A percentile compares a stretch with the other conserved stretches of the same genome.
phyloP scores from a whole-genome alignment of 495 filamentous ascomycete genomes.

The Collariella sp. region DNA sequence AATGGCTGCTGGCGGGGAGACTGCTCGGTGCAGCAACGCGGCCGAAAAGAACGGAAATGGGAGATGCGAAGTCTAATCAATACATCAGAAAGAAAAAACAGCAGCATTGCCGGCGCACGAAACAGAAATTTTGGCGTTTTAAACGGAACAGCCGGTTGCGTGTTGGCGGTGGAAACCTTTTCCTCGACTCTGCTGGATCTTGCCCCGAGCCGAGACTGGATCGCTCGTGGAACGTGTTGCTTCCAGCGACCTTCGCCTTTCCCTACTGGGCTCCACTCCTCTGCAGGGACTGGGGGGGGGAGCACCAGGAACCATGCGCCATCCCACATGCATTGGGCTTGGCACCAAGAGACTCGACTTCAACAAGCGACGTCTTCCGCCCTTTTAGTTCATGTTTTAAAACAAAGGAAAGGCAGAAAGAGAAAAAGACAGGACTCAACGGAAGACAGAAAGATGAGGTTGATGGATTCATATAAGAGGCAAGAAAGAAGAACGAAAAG shows the following conservation, averaged over 20 bases:
- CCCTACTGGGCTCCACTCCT: background rate
- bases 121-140: constrained; percentile 2
- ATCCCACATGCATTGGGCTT: background rate
- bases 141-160: background rate
- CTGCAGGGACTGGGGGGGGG: background rate
- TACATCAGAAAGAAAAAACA: constrained; percentile 10
- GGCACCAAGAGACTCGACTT: no score
- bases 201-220: constrained; percentile 6
- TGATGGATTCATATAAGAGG: no score
- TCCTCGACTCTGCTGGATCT: background rate
- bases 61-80: constrained; percentile 7
- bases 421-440: no score
- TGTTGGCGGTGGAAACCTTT: constrained; percentile 8
- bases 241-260: constrained; percentile 8
- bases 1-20: constrained; percentile 3
- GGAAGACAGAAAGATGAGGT: no score
- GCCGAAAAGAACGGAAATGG: background rate
- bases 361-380: no score
- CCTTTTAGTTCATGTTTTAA: no score
- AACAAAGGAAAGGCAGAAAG: no score
- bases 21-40: background rate
- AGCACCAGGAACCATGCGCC: background rate
- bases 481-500: no score
- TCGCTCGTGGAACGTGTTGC: constrained; percentile 25
- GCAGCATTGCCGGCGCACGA: constrained; percentile 3